These are phyloP conservation scores for Tieghemostelium lacteum DNA, from an alignment of 78 protist genomes.

Conservation along the genomic window DNA sequence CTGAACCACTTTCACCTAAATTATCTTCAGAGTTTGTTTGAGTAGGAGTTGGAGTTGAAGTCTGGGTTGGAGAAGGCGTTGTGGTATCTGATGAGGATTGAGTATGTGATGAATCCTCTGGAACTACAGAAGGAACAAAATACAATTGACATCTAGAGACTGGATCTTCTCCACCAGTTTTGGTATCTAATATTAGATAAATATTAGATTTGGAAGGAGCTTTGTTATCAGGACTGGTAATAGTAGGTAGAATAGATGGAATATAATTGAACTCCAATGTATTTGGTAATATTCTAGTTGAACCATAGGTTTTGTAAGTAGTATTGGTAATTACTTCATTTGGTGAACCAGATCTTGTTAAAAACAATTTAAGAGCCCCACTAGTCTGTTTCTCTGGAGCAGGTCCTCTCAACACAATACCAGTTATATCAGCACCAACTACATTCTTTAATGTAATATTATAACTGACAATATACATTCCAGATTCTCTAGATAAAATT, in stretches of 20 bases:
- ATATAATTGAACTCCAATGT: neutral
- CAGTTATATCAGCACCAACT: neutral
- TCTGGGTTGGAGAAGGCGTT: neutral
- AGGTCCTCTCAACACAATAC: neutral
- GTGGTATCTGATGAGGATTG: neutral
- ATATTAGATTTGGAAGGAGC: neutral
- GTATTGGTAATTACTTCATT: neutral
- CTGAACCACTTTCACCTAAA: too few species aligned
- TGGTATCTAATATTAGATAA: neutral
- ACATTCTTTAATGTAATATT: neutral
- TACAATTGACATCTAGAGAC: neutral
- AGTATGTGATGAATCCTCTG: too few species aligned
- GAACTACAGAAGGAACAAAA: too few species aligned
- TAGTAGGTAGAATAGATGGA: neutral
- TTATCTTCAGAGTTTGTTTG: too few species aligned
- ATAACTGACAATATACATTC: slow-evolving; percentile 6
- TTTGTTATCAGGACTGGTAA: neutral
- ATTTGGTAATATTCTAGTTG: neutral
- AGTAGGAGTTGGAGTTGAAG: neutral
- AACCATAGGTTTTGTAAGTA: neutral
- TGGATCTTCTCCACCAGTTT: neutral
- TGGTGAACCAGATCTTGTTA: neutral
- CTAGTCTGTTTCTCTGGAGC: neutral
- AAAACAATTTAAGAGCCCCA: slow-evolving; percentile 5
- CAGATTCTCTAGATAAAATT: neutral